Evolutionary conservation across 2,329 filamentous ascomycete genomes (phyloP), one percentile per base, ranked within the genome.

Genomic region (Colletotrichum ledebouriae): DNA sequence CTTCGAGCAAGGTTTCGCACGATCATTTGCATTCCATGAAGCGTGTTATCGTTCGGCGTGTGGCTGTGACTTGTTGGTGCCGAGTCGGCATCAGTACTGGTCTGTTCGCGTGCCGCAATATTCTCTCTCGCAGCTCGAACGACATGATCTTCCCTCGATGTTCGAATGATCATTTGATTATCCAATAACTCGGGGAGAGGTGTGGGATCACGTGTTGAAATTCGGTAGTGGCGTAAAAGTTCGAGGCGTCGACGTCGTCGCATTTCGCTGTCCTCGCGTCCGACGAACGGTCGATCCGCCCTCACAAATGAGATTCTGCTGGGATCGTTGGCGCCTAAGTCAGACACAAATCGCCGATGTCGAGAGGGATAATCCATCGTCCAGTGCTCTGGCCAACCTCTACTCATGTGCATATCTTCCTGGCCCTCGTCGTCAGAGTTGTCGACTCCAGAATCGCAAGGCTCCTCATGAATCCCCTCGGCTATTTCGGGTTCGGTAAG

Each of bases 11-110:
- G 84, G 49, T 88, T 86, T 72, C 90, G 88, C 41, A 96, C 84
- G 53, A 97, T 91, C 58, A 85, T 85, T 72, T 92, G 90, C 86
- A 94, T 91, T 52, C 90, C 87, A 22, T 87, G 84, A 76, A 76
- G 77, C 4, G 81, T 80, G 29, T 83, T 81, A 6, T 82, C 81
- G 13, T 76, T 72, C 9, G 66, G 49, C n/a, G 66, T 39, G 59
- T 67, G 39, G 64, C 67, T n/a, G 71, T 67, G 42, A 70, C 65
- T 50, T 22, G 41, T 22, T 42, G 64, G 62, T 1, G 64, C 59
- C 9, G 70, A 52, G 6, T 70, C 63, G 29, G 25, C 69, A 10
- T 70, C 59, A n/a, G 46, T 17, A 33, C 67, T 47, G 15, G 41
- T 50, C 17, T 55, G 58, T 20, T 42, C 65, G 52, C 29, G 33